These are phyloP conservation scores for Miscanthus lutarioriparius DNA, from an alignment of 176 grass and related monocot species.

Conservation along the genomic window DNA sequence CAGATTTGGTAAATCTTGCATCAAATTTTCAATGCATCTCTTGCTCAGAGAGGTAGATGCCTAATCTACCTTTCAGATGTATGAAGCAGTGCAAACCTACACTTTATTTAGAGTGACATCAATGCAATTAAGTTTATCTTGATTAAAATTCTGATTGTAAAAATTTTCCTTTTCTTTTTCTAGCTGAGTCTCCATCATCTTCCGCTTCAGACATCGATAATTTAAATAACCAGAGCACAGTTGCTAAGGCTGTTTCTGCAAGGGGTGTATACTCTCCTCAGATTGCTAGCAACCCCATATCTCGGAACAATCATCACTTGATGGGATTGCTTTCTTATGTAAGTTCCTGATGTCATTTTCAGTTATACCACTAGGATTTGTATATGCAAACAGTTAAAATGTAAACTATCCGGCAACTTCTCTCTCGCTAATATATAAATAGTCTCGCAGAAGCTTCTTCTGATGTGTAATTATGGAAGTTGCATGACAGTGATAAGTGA, in stretches of 20 bases:
- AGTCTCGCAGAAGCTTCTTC: neutral
- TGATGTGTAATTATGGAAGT: neutral
- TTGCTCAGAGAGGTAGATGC: constrained; percentile 8
- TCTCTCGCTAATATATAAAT: neutral
- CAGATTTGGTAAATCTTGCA: constrained; percentile 13
- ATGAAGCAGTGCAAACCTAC: constrained; percentile 16
- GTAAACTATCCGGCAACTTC: neutral
- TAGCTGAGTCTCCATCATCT: constrained; percentile 74
- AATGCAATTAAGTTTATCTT: constrained; percentile 3
- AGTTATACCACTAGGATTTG: neutral
- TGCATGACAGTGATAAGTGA: neutral
- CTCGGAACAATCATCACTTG: constrained; percentile 82
- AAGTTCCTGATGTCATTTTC: constrained; percentile 41
- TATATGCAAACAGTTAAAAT: constrained; percentile 1
- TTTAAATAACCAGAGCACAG: constrained; percentile 59
- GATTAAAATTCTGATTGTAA: constrained; percentile 25
- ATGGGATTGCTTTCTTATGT: constrained; percentile 79
- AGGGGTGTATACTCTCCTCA: constrained; percentile 65
- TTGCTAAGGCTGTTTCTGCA: constrained; percentile 47
- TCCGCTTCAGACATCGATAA: constrained; percentile 82
- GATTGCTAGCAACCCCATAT: constrained; percentile 57
- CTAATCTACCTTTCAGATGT: constrained; percentile 4
- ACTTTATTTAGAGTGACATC: constrained; percentile 17
- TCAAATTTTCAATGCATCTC: constrained; percentile 28
- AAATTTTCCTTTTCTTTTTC: constrained; percentile 12